Percentiles rank a stretch among this genome's conserved stretches.
Evolutionary conservation across 208 protist genomes (phyloP).

Genomic region (Leishmania aethiopica): DNA sequence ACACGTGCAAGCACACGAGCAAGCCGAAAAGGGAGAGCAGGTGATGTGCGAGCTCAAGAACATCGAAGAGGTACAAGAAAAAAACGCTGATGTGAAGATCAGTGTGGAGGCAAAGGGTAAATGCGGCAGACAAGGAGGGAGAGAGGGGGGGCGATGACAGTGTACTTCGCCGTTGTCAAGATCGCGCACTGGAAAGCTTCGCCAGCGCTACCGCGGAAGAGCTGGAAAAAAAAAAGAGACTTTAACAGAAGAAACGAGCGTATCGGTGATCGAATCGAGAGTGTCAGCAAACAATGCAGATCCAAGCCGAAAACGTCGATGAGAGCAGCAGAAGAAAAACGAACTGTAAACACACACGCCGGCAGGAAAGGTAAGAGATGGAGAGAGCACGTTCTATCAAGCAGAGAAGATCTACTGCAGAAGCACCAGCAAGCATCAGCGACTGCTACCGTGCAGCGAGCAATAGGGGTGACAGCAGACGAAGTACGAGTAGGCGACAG

Average conservation of each 20-base stretch:
- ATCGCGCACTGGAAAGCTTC: neutral
- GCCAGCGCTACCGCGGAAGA: neutral
- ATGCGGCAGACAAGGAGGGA: too few species aligned
- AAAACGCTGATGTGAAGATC: neutral
- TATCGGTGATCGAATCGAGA: neutral
- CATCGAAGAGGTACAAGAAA: slow-evolving; percentile 5
- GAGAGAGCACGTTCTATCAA: neutral
- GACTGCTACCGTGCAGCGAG: neutral
- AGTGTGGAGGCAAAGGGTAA: neutral
- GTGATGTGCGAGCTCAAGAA: neutral
- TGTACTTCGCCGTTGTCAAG: neutral
- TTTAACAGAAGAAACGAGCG: neutral
- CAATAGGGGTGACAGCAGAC: neutral
- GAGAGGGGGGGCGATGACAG: neutral
- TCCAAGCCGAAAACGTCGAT: too few species aligned
- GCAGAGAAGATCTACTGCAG: neutral
- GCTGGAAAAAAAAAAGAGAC: neutral
- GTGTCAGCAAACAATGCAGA: neutral
- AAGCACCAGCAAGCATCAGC: neutral
- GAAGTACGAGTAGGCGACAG: neutral
- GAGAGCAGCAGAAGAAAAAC: neutral
- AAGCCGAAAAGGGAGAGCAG: slow-evolving; percentile 1
- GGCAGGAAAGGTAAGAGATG: neutral
- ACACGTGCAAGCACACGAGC: neutral
- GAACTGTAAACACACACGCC: neutral